Evolutionary conservation across 306 rosid species (phyloP).

Genomic region (Cyclanthera cordifolia): DNA sequence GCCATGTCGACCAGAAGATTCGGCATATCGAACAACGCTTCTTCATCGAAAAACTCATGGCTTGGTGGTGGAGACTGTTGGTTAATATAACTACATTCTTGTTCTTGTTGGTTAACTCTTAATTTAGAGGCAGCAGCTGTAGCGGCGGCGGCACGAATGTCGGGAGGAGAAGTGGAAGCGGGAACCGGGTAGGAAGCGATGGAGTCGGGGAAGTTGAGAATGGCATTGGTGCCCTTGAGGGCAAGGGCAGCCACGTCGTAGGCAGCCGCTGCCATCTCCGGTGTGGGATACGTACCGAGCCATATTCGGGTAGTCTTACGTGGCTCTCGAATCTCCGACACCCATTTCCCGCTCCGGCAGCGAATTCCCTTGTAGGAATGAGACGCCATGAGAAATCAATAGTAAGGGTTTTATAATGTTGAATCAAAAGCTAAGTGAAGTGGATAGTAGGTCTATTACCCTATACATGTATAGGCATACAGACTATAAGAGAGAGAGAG

Average conservation of each 20-base stretch:
- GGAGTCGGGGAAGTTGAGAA: constrained; percentile 48
- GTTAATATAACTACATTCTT: not conserved
- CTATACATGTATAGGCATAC: constrained; percentile 5
- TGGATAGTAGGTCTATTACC: not conserved
- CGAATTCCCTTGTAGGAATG: constrained; percentile 59
- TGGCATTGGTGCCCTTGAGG: constrained; percentile 46
- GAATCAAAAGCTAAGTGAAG: not conserved
- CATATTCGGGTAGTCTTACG: constrained; percentile 69
- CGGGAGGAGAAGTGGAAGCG: constrained; percentile 30
- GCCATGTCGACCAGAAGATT: constrained; percentile 72
- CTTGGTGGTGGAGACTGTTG: not conserved
- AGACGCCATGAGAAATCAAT: constrained; percentile 31
- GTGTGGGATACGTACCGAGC: constrained; percentile 59
- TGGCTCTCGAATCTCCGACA: constrained; percentile 87
- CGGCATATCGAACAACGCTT: constrained; percentile 69
- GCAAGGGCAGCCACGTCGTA: constrained; percentile 75
- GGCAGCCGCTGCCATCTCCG: constrained; percentile 94
- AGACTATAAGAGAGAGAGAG: not conserved
- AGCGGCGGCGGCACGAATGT: constrained; percentile 59
- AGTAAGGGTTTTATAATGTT: not conserved
- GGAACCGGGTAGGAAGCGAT: constrained; percentile 43
- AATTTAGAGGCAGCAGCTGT: constrained; percentile 33
- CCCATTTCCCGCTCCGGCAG: constrained; percentile 72
- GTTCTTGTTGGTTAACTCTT: constrained; percentile 2
- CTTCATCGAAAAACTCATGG: constrained; percentile 67